Evolutionary conservation across 768 basidiomycete genomes (phyloP).

Genomic region (Trametes cingulata): DNA sequence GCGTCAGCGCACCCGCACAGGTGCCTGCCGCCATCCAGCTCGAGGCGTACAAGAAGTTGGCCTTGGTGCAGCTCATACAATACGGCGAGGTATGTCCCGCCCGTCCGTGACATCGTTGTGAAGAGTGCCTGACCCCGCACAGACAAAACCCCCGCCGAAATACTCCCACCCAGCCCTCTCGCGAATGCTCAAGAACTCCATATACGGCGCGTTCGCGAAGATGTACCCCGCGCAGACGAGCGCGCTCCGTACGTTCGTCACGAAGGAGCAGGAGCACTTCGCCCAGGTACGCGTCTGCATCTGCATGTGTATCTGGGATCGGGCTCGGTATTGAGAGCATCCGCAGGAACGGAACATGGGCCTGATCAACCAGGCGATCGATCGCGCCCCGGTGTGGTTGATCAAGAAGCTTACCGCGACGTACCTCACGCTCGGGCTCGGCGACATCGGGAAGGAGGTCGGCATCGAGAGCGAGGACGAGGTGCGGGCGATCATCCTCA

Average conservation of each 20-base stretch:
- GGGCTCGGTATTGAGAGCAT: not conserved
- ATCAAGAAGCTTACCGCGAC: slow-evolving; percentile 81
- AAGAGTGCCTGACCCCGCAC: not conserved
- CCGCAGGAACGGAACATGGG: slow-evolving; percentile 72
- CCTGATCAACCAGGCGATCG: slow-evolving; percentile 63
- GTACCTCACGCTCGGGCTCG: slow-evolving; percentile 74
- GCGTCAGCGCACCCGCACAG: slow-evolving; percentile 48
- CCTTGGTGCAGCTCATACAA: slow-evolving; percentile 75
- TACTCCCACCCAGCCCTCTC: slow-evolving; percentile 63
- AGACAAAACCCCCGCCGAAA: slow-evolving; percentile 61
- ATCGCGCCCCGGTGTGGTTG: slow-evolving; percentile 73
- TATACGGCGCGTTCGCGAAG: slow-evolving; percentile 63
- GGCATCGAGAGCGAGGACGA: slow-evolving; percentile 54
- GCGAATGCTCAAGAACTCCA: slow-evolving; percentile 64
- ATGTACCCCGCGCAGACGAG: slow-evolving; percentile 61
- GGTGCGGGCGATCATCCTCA: slow-evolving; percentile 59
- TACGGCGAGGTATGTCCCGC: slow-evolving; percentile 61
- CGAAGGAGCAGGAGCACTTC: slow-evolving; percentile 59
- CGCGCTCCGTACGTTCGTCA: slow-evolving; percentile 45
- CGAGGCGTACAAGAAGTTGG: slow-evolving; percentile 84
- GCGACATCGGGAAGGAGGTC: slow-evolving; percentile 64
- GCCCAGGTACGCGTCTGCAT: slow-evolving; percentile 41
- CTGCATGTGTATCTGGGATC: not conserved
- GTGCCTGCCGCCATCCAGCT: slow-evolving; percentile 74
- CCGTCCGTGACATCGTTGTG: too few relatives aligned